Conservation (phyloP, 768 basidiomycete species). For the Mycena albidolilacea region DNA sequence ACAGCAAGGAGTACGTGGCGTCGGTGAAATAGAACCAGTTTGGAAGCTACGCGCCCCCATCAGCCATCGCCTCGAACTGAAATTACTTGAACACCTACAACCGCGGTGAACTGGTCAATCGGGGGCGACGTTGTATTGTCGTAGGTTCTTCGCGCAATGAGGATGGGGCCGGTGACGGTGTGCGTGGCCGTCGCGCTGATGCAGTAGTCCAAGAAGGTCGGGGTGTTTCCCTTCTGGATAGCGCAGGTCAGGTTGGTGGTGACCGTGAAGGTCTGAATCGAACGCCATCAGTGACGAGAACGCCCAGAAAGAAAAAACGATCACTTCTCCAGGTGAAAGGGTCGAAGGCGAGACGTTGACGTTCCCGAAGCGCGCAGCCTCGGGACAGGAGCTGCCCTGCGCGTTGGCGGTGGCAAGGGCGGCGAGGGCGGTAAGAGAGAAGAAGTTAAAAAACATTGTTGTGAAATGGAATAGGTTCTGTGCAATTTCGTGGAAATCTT, state of each 20-base stretch:
- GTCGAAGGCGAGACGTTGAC: conserved; percentile 30
- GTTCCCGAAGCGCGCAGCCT: conserved; percentile 31
- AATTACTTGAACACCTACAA: conserved; percentile 1
- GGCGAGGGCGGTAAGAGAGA: conserved; percentile 2
- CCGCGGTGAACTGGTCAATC: conserved; percentile 25
- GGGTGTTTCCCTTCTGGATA: conserved; percentile 34
- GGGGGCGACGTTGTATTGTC: conserved; percentile 26
- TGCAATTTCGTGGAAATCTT: background rate
- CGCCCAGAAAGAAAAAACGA: background rate
- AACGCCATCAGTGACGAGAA: background rate
- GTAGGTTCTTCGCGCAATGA: conserved; percentile 34
- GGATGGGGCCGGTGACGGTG: conserved; percentile 26
- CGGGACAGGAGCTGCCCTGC: conserved; percentile 11
- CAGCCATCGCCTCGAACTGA: background rate
- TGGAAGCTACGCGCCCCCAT: conserved; percentile 13
- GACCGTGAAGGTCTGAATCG: conserved; percentile 29
- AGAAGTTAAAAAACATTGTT: conserved; percentile 12
- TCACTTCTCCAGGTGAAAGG: conserved; percentile 30
- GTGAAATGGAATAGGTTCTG: background rate
- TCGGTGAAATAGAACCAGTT: conserved; percentile 32
- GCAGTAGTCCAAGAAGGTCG: conserved; percentile 37
- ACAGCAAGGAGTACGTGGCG: conserved; percentile 20
- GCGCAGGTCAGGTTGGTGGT: conserved; percentile 36
- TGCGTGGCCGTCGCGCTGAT: conserved; percentile 11
- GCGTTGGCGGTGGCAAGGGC: conserved; percentile 12